Conservation (phyloP, 495 filamentous ascomycete species). For the Venustampulla echinocandica region DNA sequence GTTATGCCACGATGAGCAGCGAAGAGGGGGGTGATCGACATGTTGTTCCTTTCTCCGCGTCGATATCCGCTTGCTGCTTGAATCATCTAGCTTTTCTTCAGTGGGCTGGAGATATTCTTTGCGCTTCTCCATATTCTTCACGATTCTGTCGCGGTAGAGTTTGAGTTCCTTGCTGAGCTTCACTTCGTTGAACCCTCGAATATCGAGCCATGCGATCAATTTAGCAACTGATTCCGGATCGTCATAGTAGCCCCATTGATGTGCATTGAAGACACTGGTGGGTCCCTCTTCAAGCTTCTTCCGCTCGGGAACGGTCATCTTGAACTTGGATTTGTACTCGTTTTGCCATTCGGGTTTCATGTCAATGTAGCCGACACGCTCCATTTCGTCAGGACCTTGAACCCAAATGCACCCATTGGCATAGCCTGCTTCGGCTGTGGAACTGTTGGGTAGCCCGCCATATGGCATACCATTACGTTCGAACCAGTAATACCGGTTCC, state of each 20-base stretch:
- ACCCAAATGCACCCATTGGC: conserved; percentile 95
- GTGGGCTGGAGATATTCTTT: conserved; percentile 56
- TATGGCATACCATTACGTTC: conserved; percentile 98
- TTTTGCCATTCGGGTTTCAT: conserved; percentile 54
- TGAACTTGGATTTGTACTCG: conserved; percentile 56
- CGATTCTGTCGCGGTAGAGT: conserved; percentile 67
- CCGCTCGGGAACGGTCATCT: conserved; percentile 74
- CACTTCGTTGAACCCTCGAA: conserved; percentile 70
- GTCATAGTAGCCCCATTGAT: conserved; percentile 86
- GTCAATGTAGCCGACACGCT: conserved; percentile 74
- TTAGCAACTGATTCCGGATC: conserved; percentile 66
- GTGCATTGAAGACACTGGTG: conserved; percentile 67
- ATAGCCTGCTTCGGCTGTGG: conserved; percentile 76
- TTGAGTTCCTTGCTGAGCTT: conserved; percentile 80
- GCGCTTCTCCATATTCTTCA: conserved; percentile 69
- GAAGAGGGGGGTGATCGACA: conserved; percentile 47
- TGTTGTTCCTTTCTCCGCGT: conserved; percentile 67
- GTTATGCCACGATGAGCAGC: conserved; percentile 80
- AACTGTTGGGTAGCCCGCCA: conserved; percentile 77
- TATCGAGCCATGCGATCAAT: conserved; percentile 81
- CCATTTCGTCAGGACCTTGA: conserved; percentile 86
- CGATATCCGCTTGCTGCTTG: conserved; percentile 55
- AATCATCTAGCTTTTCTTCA: conserved; percentile 39
- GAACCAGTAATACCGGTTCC: conserved; percentile 98
- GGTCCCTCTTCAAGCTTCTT: conserved; percentile 79